phyloP scores from a whole-genome alignment of 352 stramenopile genomes.

The Paralagenidium karlingii region DNA sequence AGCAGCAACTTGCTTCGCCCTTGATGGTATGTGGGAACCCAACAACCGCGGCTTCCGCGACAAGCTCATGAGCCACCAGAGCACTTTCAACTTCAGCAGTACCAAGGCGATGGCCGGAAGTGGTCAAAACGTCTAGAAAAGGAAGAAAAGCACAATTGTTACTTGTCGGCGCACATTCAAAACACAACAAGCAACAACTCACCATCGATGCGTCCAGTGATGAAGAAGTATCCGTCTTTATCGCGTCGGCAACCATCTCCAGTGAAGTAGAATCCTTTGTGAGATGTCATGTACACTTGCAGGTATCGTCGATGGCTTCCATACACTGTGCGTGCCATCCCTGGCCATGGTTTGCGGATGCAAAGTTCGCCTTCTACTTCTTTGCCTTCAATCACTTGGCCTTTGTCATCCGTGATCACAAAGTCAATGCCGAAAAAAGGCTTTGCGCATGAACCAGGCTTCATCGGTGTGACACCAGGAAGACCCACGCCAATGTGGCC shows the following conservation, averaged over 20 bases:
- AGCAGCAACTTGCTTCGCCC: conserved; percentile 94
- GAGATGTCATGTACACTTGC: conserved; percentile 92
- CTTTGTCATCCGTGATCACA: conserved; percentile 68
- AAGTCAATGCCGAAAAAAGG: conserved; percentile 96
- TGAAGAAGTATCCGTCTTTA: conserved; percentile 96
- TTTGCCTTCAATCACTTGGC: conserved; percentile 80
- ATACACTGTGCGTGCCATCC: conserved; percentile 92
- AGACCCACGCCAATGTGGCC: conserved; percentile 90
- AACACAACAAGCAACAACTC: not conserved
- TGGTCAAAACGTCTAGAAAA: conserved; percentile 89
- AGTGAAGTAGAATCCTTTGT: conserved; percentile 97
- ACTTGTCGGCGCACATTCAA: not conserved
- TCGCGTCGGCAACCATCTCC: conserved; percentile 83
- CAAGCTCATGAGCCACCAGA: conserved; percentile 84
- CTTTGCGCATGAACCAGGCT: conserved; percentile 90
- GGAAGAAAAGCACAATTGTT: not conserved
- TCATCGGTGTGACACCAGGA: conserved; percentile 79
- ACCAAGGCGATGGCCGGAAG: conserved; percentile 85
- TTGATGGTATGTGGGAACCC: conserved; percentile 95
- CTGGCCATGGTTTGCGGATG: conserved; percentile 93
- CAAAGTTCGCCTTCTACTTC: conserved; percentile 91
- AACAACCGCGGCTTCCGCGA: conserved; percentile 93
- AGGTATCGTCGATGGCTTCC: conserved; percentile 93
- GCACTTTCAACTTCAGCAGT: conserved; percentile 83
- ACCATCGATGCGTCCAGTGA: conserved; percentile 95